Conservation (phyloP, 2,329 filamentous ascomycete species). For the Cladobotryum protrusum region DNA sequence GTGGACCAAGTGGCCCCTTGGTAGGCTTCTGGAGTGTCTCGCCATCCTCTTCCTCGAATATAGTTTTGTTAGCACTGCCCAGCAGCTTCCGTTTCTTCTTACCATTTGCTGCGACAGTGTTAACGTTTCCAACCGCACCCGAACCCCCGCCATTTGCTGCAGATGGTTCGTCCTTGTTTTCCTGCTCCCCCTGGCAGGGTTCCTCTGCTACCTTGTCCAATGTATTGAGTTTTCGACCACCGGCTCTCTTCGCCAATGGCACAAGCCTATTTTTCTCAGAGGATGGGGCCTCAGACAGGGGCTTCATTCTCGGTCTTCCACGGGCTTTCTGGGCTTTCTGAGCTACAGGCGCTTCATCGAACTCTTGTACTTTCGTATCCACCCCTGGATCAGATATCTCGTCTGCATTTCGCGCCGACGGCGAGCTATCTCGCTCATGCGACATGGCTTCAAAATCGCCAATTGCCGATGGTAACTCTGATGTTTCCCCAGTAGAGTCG, state of each 20-base stretch:
- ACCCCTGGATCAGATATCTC: no score
- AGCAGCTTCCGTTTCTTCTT: conserved; percentile 71
- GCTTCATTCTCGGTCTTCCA: conserved; percentile 40
- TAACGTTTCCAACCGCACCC: conserved; percentile 14
- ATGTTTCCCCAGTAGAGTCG: conserved; percentile 20
- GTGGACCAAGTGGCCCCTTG: conserved; percentile 26
- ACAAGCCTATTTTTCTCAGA: conserved; percentile 40
- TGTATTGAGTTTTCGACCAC: conserved; percentile 2
- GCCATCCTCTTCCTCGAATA: conserved; percentile 64
- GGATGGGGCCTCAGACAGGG: conserved; percentile 38
- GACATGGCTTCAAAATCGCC: no score
- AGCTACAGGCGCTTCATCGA: conserved; percentile 4
- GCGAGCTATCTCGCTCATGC: no score
- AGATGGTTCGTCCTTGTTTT: background rate
- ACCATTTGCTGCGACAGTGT: conserved; percentile 32
- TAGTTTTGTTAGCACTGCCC: conserved; percentile 53
- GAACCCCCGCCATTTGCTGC: background rate
- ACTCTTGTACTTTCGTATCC: conserved; percentile 8
- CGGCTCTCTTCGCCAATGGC: conserved; percentile 9
- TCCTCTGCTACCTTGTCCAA: background rate
- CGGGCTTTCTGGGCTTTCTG: conserved; percentile 32
- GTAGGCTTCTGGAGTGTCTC: conserved; percentile 32
- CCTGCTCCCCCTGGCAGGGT: background rate
- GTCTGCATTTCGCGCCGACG: no score
- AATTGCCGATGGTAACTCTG: background rate